Evolutionary conservation across 768 basidiomycete genomes (phyloP).

Genomic region (Leccinum disarticulatum): DNA sequence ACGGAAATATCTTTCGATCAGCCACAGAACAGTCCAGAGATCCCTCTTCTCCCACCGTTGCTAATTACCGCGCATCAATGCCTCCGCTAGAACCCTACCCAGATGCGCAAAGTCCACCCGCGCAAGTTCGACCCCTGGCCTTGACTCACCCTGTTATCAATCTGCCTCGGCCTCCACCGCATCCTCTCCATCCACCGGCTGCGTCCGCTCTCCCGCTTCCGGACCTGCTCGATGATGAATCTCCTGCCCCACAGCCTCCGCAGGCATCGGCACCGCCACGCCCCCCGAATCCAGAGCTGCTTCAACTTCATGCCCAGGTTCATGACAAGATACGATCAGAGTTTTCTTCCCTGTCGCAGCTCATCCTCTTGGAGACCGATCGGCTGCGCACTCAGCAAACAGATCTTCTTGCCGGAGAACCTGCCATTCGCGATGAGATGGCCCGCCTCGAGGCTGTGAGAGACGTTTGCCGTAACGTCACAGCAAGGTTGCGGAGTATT

Average conservation of each 20-base stretch:
- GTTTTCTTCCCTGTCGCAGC: slow-evolving; percentile 66
- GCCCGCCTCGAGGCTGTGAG: slow-evolving; percentile 88
- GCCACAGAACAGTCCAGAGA: slow-evolving; percentile 22
- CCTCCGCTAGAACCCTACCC: slow-evolving; percentile 30
- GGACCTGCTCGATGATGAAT: slow-evolving; percentile 68
- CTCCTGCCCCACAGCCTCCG: slow-evolving; percentile 28
- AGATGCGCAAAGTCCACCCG: slow-evolving; percentile 30
- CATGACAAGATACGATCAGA: slow-evolving; percentile 74
- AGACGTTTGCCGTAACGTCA: slow-evolving; percentile 84
- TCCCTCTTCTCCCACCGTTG: slow-evolving; percentile 18
- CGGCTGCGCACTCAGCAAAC: slow-evolving; percentile 76
- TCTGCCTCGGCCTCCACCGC: slow-evolving; percentile 23
- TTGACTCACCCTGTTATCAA: slow-evolving; percentile 29
- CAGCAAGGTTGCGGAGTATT: slow-evolving; percentile 59
- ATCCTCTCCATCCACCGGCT: slow-evolving; percentile 20
- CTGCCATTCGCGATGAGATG: slow-evolving; percentile 97
- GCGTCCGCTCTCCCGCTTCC: slow-evolving; percentile 32
- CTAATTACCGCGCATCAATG: slow-evolving; percentile 30
- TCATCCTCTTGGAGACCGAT: slow-evolving; percentile 64
- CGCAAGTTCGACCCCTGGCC: slow-evolving; percentile 16
- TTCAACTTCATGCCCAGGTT: slow-evolving; percentile 75
- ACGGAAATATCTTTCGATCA: slow-evolving; percentile 23
- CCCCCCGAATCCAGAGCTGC: slow-evolving; percentile 87
- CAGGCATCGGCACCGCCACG: slow-evolving; percentile 60
- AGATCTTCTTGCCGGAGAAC: slow-evolving; percentile 86